phyloP scores from a whole-genome alignment of 192 early-diverging fungal species.

The Backusella westeae region DNA sequence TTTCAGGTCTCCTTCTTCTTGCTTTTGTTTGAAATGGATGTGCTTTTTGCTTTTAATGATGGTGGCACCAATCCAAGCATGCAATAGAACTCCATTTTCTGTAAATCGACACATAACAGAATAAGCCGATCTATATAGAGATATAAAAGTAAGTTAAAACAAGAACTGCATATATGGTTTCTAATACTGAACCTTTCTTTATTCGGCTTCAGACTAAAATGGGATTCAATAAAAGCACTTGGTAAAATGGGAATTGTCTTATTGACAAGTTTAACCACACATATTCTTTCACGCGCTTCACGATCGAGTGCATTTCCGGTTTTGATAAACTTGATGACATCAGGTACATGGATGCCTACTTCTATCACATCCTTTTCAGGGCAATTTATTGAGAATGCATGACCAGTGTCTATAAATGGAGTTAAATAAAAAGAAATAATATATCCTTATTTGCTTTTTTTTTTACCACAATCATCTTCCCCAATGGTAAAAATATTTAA shows the following conservation, averaged over 20 bases:
- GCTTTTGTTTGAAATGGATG: background rate
- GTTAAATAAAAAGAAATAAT: background rate
- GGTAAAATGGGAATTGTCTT: slow-evolving; percentile 96
- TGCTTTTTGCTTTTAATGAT: slow-evolving; percentile 65
- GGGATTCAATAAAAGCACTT: slow-evolving; percentile 80
- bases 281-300: slow-evolving; percentile 85
- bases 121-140: slow-evolving; percentile 64
- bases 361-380: slow-evolving; percentile 65
- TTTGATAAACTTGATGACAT: slow-evolving; percentile 95
- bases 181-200: slow-evolving; percentile 54
- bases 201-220: slow-evolving; percentile 88
- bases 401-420: slow-evolving; percentile 50
- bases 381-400: slow-evolving; percentile 64
- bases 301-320: slow-evolving; percentile 85
- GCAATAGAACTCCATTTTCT: slow-evolving; percentile 72
- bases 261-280: slow-evolving; percentile 91
- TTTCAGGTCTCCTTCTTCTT: background rate
- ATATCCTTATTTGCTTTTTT: background rate
- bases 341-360: slow-evolving; percentile 82
- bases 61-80: slow-evolving; percentile 76
- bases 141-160: background rate
- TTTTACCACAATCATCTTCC: slow-evolving; percentile 58
- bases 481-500: slow-evolving; percentile 51
- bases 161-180: background rate
- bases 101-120: slow-evolving; percentile 97